Base-by-base conservation (phyloP, 371 early-diverging fungal genomes). In the Basidiobolus meristosporus region DNA sequence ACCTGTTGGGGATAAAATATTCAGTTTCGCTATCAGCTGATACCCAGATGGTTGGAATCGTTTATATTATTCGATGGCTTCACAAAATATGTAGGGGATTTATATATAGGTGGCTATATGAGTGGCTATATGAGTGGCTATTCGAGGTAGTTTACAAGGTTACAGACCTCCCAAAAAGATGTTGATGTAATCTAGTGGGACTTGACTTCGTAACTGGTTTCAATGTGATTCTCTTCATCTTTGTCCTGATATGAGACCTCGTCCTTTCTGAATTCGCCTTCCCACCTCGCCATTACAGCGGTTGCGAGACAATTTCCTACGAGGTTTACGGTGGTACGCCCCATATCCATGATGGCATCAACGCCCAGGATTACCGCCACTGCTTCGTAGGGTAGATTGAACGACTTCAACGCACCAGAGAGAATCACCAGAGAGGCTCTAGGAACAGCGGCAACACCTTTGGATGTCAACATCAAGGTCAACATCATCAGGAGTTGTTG, bases 371-470 rank as follows among this genome's bases (percentile, higher is more conserved):
- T 76, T 45, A 75, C 49, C 4, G 57, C 38, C 23, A 77, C 52
- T 10, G 70, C 68, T 23, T 66, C 68, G 17, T 48, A 36, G 7
- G 77, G 77, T 15, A 82, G 57, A 39, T 65, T 53, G 46, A 67
- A 77, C 36, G 55, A 53, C 3, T 50, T 30, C n/a, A 72, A 41
- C 1, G 73, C 64, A 15, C 64, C 62, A 12, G 62, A 52, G 20
- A 81, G 54, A 11, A 77, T 67, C 34, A 74, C 65, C 28, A 79
- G 58, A 0, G 74, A 72, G 12, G 85, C 85, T 35, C 78, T 68
- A 0, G 82, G 81, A 12, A 83, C 67, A 39, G 80, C 85, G 21
- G 85, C 85, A 16, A 84, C 76, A 48, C 85, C 85, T 50, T 85
- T 84, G 42, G 70, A 68, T 23, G 73, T 71, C 18, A 85, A 42